Conservation (phyloP, 805 yeast species). For the Candida quercuum region DNA sequence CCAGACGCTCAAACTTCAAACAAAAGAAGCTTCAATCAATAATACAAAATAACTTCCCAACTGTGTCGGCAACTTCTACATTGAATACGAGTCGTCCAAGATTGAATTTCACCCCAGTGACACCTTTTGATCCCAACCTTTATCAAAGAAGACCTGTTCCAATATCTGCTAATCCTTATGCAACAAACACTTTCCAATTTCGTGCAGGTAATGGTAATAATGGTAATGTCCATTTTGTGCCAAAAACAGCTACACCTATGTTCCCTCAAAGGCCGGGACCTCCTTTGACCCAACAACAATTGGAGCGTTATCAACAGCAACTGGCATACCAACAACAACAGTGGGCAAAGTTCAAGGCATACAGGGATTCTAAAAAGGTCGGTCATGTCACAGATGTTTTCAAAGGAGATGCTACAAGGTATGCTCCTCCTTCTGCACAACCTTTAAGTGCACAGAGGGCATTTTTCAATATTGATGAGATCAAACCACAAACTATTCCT, state of each 20-base stretch:
- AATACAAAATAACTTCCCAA: neutral
- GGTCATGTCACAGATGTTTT: conserved; percentile 44
- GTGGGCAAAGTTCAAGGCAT: conserved; percentile 22
- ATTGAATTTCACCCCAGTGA: conserved; percentile 9
- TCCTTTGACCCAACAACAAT: conserved; percentile 20
- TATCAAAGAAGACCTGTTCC: conserved; percentile 7
- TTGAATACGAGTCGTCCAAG: conserved; percentile 10
- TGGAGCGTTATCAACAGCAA: conserved; percentile 22
- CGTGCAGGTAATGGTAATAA: conserved; percentile 2
- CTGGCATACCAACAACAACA: conserved; percentile 21
- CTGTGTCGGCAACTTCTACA: conserved; percentile 1
- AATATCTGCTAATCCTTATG: no score
- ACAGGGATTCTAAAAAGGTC: conserved; percentile 16
- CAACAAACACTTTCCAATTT: no score
- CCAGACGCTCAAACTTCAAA: conserved; percentile 11
- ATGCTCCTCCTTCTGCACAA: conserved; percentile 46
- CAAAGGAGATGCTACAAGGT: conserved; percentile 37
- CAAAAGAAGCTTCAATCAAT: conserved; percentile 3
- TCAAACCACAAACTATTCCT: conserved; percentile 11
- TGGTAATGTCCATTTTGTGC: no score
- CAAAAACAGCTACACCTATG: conserved; percentile 18
- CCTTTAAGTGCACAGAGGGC: conserved; percentile 45
- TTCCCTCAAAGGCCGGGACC: conserved; percentile 9
- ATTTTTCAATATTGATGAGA: conserved; percentile 26
- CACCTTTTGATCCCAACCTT: conserved; percentile 10